These are phyloP conservation scores for Pestalotiopsis sp. DNA, from an alignment of 2,329 filamentous ascomycete genomes.

Conservation along the genomic window DNA sequence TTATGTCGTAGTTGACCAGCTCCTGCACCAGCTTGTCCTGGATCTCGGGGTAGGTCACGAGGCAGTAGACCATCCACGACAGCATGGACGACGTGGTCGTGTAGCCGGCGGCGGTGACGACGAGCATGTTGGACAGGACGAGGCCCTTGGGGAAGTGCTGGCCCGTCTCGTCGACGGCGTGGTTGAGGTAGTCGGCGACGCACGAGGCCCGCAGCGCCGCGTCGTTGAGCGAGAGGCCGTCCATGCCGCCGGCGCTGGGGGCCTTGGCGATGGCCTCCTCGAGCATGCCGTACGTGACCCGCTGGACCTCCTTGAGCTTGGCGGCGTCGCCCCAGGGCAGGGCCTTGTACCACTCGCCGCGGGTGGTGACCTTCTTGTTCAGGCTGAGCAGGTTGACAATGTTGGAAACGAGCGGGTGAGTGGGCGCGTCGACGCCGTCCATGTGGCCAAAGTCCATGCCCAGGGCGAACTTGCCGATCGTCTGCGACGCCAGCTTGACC, in stretches of 20 bases:
- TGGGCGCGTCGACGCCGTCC: slow-evolving; percentile 40
- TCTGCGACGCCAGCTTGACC: slow-evolving; percentile 48
- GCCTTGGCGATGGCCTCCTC: slow-evolving; percentile 36
- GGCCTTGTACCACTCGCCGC: slow-evolving; percentile 55
- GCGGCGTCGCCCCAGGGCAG: slow-evolving; percentile 60
- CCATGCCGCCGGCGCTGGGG: slow-evolving; percentile 36
- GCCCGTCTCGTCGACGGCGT: slow-evolving; percentile 37
- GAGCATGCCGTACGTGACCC: slow-evolving; percentile 24
- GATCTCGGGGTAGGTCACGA: slow-evolving; percentile 53
- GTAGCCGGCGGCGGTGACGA: slow-evolving; percentile 61
- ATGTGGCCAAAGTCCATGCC: slow-evolving; percentile 49
- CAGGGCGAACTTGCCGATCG: slow-evolving; percentile 44
- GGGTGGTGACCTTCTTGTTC: slow-evolving; percentile 59
- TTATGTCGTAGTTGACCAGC: slow-evolving; percentile 49
- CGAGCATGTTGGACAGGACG: slow-evolving; percentile 42
- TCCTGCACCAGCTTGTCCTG: slow-evolving; percentile 61
- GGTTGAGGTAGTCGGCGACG: slow-evolving; percentile 49
- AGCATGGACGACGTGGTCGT: slow-evolving; percentile 60
- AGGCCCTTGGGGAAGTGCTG: slow-evolving; percentile 45
- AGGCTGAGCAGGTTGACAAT: slow-evolving; percentile 53
- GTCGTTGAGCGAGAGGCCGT: slow-evolving; percentile 34
- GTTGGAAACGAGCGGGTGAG: slow-evolving; percentile 50
- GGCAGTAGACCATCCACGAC: slow-evolving; percentile 57
- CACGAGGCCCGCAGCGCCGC: slow-evolving; percentile 31
- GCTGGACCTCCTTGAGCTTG: slow-evolving; percentile 35